A percentile compares a stretch with the other conserved stretches of the same genome.
Evolutionary conservation across 306 rosid species (phyloP).

Genomic region (Crotalaria pallida): DNA sequence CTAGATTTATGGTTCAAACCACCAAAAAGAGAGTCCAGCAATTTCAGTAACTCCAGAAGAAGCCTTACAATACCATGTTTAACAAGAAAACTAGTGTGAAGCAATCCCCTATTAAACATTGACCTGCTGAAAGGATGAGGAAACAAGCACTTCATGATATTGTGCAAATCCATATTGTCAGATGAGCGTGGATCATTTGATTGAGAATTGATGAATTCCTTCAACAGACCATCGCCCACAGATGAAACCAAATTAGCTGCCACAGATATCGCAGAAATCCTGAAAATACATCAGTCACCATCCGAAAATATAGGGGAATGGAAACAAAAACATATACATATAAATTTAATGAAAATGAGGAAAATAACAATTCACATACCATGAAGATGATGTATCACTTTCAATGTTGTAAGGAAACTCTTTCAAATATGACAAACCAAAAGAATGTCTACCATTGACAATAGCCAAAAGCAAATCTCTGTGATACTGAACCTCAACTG

Average conservation of each 20-base stretch:
- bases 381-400: constrained; percentile 53
- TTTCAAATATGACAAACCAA: constrained; percentile 74
- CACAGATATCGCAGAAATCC: constrained; percentile 57
- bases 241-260: constrained; percentile 65
- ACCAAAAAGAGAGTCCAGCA: constrained; percentile 52
- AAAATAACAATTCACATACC: constrained; percentile 39
- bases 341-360: constrained; percentile 1
- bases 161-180: constrained; percentile 39
- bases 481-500: constrained; percentile 52
- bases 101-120: constrained; percentile 75
- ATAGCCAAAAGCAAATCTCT: constrained; percentile 74
- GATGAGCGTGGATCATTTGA: constrained; percentile 25
- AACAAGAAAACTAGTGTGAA: constrained; percentile 56
- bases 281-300: constrained; percentile 48
- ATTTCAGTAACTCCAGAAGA: constrained; percentile 70
- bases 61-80: constrained; percentile 80
- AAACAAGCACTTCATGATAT: constrained; percentile 62
- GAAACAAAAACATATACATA: background rate
- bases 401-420: constrained; percentile 86
- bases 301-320: background rate
- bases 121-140: constrained; percentile 71
- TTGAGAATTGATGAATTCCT: constrained; percentile 36
- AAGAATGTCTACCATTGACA: constrained; percentile 48
- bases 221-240: constrained; percentile 42
- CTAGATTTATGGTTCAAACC: constrained; percentile 33